Base-by-base conservation (phyloP, 768 basidiomycete genomes). In the Tulasnella calospora region DNA sequence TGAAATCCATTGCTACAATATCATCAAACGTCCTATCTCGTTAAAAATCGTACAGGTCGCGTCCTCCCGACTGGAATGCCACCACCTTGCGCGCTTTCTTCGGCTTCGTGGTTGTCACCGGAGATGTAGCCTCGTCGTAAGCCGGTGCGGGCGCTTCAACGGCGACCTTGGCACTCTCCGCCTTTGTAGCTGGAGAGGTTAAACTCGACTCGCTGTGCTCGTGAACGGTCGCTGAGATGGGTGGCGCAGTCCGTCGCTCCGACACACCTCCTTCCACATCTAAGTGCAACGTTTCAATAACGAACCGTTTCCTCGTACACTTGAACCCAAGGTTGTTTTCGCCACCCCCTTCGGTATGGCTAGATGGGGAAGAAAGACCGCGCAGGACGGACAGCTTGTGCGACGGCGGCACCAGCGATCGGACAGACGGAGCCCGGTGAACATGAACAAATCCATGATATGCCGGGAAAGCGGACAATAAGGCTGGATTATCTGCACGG, bases 261-360 rank as follows among this genome's bases (percentile, higher is more conserved):
- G 89, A 87, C 36, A 94, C 89, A 21, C 95, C 93, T n/a, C 95
- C 92, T 83, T 96, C 93, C 47, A 94, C 86, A 83, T 93, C 92
- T 35, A 97, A 86, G 84, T 97, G 95, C 79, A 98, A 86, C 35
- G 95, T 98, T 86, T 98, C 97, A 81, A 99, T 89, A 30, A 96
- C 86, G 78, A 98, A 87, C 73, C 95, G 86, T 83, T 93, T 95
- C 81, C 96, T 87, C 82, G 92, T 98, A 82, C 94, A 93, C 83
- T 92, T 93, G 88, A 99, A 99, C 17, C 93, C 95, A 10, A 99
- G 88, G 82, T 99, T 98, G 85, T 99, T 99, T 83, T 98, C 96
- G 10, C 96, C 93, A n/a, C 90, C 90, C 0, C 91, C 88, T 17
- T 85, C 85, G 3, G 85, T 85, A 79, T 80, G 33, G 81, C 67